Base-by-base conservation (phyloP, 257 asterid species). In the Euphrasia confusa region DNA sequence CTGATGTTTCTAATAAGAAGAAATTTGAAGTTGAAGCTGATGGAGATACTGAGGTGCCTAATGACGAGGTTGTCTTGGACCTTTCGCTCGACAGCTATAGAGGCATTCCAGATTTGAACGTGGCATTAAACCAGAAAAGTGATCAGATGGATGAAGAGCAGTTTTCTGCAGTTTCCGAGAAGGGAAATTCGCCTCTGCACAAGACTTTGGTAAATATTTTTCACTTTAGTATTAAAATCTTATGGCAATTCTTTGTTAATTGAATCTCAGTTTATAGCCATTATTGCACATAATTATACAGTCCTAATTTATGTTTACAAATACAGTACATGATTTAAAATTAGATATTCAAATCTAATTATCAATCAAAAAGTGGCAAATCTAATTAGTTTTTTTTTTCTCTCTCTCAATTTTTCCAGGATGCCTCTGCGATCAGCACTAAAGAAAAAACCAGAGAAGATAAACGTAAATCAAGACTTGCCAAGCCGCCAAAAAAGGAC, bases 51-150 rank as follows among this genome's bases (percentile, higher is more conserved):
- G 52, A 62, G 53, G 37, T 68, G 68, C 71, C 75, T 68, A 61
- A 74, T 0, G 53, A 71, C 15, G 71, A 73, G 59, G 74, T 42
- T 71, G 79, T 75, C 12, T 63, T 79, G 74, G 92, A 83, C 72
- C 85, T 85, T 64, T 80, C 97, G 12, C 74, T 83, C 58, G 65
- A 72, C 74, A 82, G 81, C 79, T 82, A 53, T 65, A 47, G 52
- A 28, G 66, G 64, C 45, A 77, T 82, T 72, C 88, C 85, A 0
- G 88, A 82, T 68, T 84, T 82, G 59, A 82, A 82, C 42, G 79
- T 70, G 75, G 65, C 74, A 11, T 62, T 74, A 64, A 32, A 69
- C 3, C 74, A 54, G 40, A 73, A 63, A 49, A 58, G 64, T 14
- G 39, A 32, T 47, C 52, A 10, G 45, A 7, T 18, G 14, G 69